Evolutionary conservation across 176 grass and related monocot genomes (phyloP), one percentile per base, ranked within the genome.

Genomic region (Zoysia pacifica): DNA sequence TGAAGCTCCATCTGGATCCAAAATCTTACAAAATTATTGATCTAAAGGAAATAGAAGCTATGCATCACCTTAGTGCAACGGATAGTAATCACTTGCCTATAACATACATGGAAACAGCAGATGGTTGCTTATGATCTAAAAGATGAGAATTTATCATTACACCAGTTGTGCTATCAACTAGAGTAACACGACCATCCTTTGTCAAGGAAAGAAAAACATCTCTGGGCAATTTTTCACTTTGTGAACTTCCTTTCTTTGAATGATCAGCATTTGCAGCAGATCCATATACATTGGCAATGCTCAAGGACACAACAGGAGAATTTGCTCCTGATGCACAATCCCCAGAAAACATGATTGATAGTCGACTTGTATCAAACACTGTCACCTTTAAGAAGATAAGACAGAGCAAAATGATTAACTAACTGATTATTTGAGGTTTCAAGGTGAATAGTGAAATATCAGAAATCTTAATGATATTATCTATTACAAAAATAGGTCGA

Each of bases 101-200:
- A 78, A 91, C 87, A 97, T 94, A 90, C 83, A 94, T 83, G 52
- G 90, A 89, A 92, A 92, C 73, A 58, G 83, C 83, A 83, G 74
- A 72, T 28, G 72, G 60, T 67, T 90, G 85, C 62, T 90, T 97
- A 79, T 86, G 83, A 78, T 89, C 83, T 82, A 94, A 70, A 11
- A 67, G 16, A 79, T 61, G 58, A 39, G 89, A 82, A 86, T 89
- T 87, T 82, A 90, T 77, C 48, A 82, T 69, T 75, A 67, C 44
- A 77, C 92, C 92, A 61, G 70, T 89, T 78, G 36, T 65, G 37
- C 71, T 80, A 68, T 94, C 87, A 53, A 93, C 56, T 83, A 91
- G 70, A 82, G 83, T 67, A 83, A 97, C 19, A 51, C 46, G 66
- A 75, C 66, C 86, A 92, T 94, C 86, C 83, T 90, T 93, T 68